Evolutionary conservation across 345 rosid genomes (phyloP), one percentile per base, ranked within the genome.

Genomic region (Aethionema arabicum): DNA sequence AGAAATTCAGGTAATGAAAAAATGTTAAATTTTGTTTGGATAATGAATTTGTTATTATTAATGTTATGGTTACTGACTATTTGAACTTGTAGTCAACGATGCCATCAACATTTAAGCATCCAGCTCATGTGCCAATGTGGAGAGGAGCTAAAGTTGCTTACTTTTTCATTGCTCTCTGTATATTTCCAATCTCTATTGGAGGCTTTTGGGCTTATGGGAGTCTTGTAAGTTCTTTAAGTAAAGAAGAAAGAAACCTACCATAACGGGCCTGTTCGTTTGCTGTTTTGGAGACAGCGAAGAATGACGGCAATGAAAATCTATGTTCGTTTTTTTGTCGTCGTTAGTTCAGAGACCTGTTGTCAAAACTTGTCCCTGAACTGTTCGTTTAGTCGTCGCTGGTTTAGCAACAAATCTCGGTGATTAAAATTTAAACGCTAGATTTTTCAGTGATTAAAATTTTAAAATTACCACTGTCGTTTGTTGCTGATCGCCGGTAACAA

Each of bases 41-140:
- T 42, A 30, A 12, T 59, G 45, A 61, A 30, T 4, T 46, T 65
- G 43, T 55, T 32, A 8, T 36, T 35, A 3, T n/a, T 0, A 47
- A 7, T 7, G 16, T 13, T 21, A 36, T 5, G 3, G 7, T 3
- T 10, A 27, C 4, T 43, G 29, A 41, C 55, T 65, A 2, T 52
- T 66, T 43, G 13, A 54, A 32, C 6, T 65, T 65, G 43, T 65
- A 91, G 96, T 86, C 98, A 54, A 92, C 98, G 14, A 92, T 92
- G 98, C 96, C 98, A 60, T 92, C 98, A 16, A 92, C 96, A 7
- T 83, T 89, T 65, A 92, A 92, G 82, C 96, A 86, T 68, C 98
- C 98, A 6, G 96, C 98, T 73, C 95, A 86, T 69, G 91, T 92
- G 33, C 98, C 96, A 11, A 92, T 89, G 98, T 87, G 98, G 98